Conservation (phyloP, 1,139 yeast genomes). For the Pichiaceae sp. region DNA sequence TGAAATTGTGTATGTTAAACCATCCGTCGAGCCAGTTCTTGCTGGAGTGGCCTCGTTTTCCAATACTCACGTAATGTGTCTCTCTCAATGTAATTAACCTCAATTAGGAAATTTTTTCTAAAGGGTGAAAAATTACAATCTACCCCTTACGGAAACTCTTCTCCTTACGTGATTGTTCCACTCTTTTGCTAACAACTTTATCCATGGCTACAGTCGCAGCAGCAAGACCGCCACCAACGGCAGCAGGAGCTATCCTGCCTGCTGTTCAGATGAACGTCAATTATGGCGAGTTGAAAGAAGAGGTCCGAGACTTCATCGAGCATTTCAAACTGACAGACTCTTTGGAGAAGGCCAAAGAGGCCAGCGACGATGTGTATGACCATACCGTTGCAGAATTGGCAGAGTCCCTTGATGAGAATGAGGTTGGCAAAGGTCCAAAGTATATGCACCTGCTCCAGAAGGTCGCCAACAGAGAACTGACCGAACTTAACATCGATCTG, state of each 20-base stretch:
- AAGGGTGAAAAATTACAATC: no score
- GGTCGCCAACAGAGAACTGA: slow-evolving; percentile 73
- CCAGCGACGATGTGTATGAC: slow-evolving; percentile 21
- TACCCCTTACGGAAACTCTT: no score
- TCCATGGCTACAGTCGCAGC: slow-evolving; percentile 1
- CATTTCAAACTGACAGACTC: slow-evolving; percentile 41
- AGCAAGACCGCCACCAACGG: slow-evolving; percentile 6
- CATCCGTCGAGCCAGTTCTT: no score
- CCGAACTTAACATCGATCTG: slow-evolving; percentile 64
- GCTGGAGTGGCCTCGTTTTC: no score
- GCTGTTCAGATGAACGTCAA: slow-evolving; percentile 55
- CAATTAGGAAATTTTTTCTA: no score
- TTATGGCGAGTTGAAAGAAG: slow-evolving; percentile 45
- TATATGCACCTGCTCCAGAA: slow-evolving; percentile 70
- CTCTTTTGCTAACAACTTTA: no score
- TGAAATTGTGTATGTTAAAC: no score
- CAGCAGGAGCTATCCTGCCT: slow-evolving; percentile 30
- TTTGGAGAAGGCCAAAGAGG: slow-evolving; percentile 17
- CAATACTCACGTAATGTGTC: no score
- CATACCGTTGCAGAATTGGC: slow-evolving; percentile 23
- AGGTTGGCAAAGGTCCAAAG: slow-evolving; percentile 49
- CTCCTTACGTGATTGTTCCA: no score
- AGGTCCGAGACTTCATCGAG: slow-evolving; percentile 49
- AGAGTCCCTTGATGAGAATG: slow-evolving; percentile 16
- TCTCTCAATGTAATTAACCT: no score